Base-by-base conservation (phyloP, 352 stramenopile genomes). In the Phytophthora tubulina region DNA sequence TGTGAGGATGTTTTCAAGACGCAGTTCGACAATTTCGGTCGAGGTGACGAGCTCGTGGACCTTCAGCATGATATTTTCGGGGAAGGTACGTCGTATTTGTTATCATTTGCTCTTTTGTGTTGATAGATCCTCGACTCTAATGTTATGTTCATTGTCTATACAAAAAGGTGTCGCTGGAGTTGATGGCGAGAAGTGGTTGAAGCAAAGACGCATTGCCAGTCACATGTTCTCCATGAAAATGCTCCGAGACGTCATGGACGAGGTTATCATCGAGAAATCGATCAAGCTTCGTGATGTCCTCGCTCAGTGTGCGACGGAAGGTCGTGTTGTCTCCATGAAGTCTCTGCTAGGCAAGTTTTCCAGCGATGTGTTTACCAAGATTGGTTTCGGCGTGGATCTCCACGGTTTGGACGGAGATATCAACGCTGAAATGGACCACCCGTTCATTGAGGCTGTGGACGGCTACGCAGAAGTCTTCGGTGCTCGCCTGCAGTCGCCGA, bases 361-460 rank as follows among this genome's bases (percentile, higher is more conserved):
- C 3, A 84, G 89, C 61, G 88, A 96, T 45, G 81, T 90, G 35
- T 94, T 96, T 65, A 82, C 78, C 15, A 85, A 89, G 48, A 85
- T 94, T 35, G 85, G 83, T 17, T 94, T 96, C 64, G 86, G 86
- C 35, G 79, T 91, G 48, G 77, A 93, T 32, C 63, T 93, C n/a
- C 55, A 82, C 17, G 74, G 77, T 4, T 61, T 92, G 17, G 66
- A 78, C 15, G 59, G 62, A 15, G 67, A 76, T 33, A 21, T 75
- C 30, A 73, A 76, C 55, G 58, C 69, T 1, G 67, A 75, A 41
- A 86, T 76, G 57, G 74, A 84, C 56, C 67, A 80, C 54, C 58
- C 68, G 48, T 83, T 93, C 60, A 76, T 88, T 4, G 60, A 83
- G 10, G 81, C 87, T 1, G 82, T 95, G 21, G 78, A 79, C 42